These are phyloP conservation scores for Aspergillus carlsbadensis DNA, from an alignment of 495 filamentous ascomycete genomes.

Conservation along the genomic window DNA sequence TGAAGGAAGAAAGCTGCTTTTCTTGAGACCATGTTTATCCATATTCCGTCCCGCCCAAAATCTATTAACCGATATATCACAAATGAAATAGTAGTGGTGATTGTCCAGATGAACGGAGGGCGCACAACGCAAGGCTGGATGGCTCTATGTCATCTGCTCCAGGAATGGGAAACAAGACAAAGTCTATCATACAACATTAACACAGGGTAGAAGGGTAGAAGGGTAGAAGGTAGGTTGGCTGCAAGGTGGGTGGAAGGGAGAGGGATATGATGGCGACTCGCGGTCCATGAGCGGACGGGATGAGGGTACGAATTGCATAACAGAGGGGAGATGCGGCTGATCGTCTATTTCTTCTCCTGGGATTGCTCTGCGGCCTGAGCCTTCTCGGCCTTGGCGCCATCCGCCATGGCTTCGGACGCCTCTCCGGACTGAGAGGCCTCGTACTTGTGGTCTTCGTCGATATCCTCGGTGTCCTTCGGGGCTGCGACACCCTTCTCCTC, in stretches of 20 bases:
- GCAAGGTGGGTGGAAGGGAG: background rate
- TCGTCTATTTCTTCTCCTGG: constrained; percentile 26
- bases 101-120: no score
- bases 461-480: constrained; percentile 74
- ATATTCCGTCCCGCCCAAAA: no score
- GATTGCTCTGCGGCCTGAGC: constrained; percentile 15
- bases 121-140: no score
- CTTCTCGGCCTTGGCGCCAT: constrained; percentile 39
- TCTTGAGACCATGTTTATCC: no score
- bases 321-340: background rate
- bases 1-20: no score
- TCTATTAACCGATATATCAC: no score
- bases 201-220: constrained; percentile 15
- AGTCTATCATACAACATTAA: constrained; percentile 29
- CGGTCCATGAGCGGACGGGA: background rate
- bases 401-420: constrained; percentile 41
- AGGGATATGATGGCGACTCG: background rate
- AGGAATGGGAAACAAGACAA: constrained; percentile 9
- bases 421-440: constrained; percentile 39
- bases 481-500: constrained; percentile 53
- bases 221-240: no score
- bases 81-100: no score
- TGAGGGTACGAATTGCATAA: background rate
- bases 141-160: no score
- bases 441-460: constrained; percentile 58